Conservation (phyloP, 306 rosid species). For the Aeschynomene evenia region DNA sequence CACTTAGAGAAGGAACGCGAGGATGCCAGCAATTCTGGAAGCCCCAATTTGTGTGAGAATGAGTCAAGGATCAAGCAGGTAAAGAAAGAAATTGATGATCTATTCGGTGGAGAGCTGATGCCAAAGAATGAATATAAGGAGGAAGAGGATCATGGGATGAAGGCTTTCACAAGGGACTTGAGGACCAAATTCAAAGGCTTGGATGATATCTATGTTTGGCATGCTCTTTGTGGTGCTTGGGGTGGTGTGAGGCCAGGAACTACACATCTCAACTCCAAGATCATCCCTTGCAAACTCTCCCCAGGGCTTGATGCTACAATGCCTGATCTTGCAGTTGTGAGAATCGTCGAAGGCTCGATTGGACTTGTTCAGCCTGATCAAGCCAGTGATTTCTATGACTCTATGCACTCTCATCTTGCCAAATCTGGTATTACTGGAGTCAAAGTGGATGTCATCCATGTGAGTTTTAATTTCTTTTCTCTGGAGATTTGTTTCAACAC, state of each 20-base stretch:
- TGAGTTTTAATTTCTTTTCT: slow-evolving; percentile 27
- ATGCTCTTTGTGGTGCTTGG: slow-evolving; percentile 89
- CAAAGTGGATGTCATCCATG: slow-evolving; percentile 85
- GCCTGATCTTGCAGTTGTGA: slow-evolving; percentile 76
- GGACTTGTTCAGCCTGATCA: slow-evolving; percentile 84
- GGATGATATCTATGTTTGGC: slow-evolving; percentile 86
- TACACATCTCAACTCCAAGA: slow-evolving; percentile 52
- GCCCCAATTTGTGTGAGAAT: slow-evolving; percentile 30
- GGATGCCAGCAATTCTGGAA: slow-evolving; percentile 38
- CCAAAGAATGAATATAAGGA: slow-evolving; percentile 7
- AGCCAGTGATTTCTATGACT: slow-evolving; percentile 59
- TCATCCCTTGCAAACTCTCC: slow-evolving; percentile 62
- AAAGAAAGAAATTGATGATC: slow-evolving; percentile 51
- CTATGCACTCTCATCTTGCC: slow-evolving; percentile 84
- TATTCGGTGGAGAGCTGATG: slow-evolving; percentile 43
- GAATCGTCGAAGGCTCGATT: slow-evolving; percentile 61
- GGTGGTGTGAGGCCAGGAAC: slow-evolving; percentile 89
- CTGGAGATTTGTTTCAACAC: not conserved
- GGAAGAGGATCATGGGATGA: slow-evolving; percentile 50
- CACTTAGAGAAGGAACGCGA: slow-evolving; percentile 44
- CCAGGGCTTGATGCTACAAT: slow-evolving; percentile 76
- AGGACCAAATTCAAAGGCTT: slow-evolving; percentile 60
- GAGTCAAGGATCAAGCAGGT: slow-evolving; percentile 46
- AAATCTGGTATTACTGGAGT: slow-evolving; percentile 74
- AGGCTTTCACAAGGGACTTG: slow-evolving; percentile 77